Percentiles rank a stretch among this genome's conserved stretches.
Evolutionary conservation across 1,139 yeast species (phyloP).

Genomic region (Taphrina populina): DNA sequence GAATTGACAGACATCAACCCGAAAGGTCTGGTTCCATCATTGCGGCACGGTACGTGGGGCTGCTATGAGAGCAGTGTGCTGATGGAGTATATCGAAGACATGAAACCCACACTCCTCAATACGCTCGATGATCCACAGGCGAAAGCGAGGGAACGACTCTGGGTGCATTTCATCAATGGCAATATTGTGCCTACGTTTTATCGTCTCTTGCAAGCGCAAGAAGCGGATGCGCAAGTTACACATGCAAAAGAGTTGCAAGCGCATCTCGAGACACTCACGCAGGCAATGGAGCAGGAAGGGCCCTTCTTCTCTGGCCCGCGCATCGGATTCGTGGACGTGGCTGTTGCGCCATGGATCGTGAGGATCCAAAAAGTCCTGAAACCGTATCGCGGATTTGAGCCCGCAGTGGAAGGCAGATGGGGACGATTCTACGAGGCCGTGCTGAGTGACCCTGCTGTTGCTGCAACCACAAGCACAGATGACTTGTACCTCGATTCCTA

Average conservation of each 20-base stretch:
- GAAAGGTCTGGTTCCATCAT: conserved; percentile 29
- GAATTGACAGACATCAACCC: conserved; percentile 29
- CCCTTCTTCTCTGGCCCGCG: conserved; percentile 23
- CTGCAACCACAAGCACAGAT: conserved; percentile 24
- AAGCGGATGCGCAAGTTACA: conserved; percentile 5
- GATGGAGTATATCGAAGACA: conserved; percentile 32
- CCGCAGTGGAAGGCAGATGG: conserved; percentile 17
- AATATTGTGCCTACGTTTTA: conserved; percentile 28
- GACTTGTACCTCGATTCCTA: conserved; percentile 32
- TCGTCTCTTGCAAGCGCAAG: conserved; percentile 30
- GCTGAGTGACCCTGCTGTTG: conserved; percentile 9
- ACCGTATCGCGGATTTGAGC: conserved; percentile 32
- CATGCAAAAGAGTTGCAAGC: conserved; percentile 23
- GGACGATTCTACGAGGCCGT: conserved; percentile 15
- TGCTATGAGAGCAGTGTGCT: conserved; percentile 23
- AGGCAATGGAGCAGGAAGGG: conserved; percentile 12
- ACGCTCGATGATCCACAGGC: not conserved
- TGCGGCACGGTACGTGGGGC: conserved; percentile 27
- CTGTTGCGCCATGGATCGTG: conserved; percentile 30
- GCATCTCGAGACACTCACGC: conserved; percentile 8
- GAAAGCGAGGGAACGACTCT: conserved; percentile 15
- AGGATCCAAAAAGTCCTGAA: conserved; percentile 28
- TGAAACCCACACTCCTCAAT: conserved; percentile 7
- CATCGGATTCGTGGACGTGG: conserved; percentile 25
- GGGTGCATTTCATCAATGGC: conserved; percentile 19